Percentiles rank a stretch among this genome's conserved stretches.
Conservation (phyloP, 495 filamentous ascomycete species). For the Podospora comata region DNA sequence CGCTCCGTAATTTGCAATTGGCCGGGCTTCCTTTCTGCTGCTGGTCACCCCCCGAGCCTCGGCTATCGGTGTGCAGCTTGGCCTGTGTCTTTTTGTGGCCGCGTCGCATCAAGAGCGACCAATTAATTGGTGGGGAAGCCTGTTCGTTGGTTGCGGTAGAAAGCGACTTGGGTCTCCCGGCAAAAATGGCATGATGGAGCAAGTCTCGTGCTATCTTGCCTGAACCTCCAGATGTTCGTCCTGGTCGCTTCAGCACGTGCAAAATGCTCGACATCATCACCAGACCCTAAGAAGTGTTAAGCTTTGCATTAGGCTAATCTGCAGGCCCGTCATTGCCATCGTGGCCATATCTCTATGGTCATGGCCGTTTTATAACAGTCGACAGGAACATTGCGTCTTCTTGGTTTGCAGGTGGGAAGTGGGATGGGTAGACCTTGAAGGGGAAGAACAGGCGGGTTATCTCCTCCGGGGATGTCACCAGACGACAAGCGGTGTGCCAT, state of each 20-base stretch:
- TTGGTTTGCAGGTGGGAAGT: neutral
- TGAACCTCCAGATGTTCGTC: neutral
- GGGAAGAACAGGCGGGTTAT: neutral
- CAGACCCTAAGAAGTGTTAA: neutral
- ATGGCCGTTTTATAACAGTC: neutral
- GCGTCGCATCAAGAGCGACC: neutral
- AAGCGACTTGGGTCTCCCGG: neutral
- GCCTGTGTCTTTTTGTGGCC: neutral
- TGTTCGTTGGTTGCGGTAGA: neutral
- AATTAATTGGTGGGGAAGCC: neutral
- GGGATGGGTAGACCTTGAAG: neutral
- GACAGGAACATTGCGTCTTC: neutral
- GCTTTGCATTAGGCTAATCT: neutral
- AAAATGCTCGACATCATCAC: neutral
- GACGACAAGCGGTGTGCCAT: neutral
- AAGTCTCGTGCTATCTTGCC: neutral
- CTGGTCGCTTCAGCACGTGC: neutral
- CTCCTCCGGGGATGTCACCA: neutral
- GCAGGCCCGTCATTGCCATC: neutral
- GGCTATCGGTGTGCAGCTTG: slow-evolving; percentile 4
- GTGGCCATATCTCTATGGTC: neutral
- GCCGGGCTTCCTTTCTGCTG: neutral
- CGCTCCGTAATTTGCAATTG: slow-evolving; percentile 1
- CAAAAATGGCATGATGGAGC: neutral
- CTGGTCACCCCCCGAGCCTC: slow-evolving; percentile 2